Conservation (phyloP, 2,329 filamentous ascomycete genomes). For the Xylariaceae sp. region DNA sequence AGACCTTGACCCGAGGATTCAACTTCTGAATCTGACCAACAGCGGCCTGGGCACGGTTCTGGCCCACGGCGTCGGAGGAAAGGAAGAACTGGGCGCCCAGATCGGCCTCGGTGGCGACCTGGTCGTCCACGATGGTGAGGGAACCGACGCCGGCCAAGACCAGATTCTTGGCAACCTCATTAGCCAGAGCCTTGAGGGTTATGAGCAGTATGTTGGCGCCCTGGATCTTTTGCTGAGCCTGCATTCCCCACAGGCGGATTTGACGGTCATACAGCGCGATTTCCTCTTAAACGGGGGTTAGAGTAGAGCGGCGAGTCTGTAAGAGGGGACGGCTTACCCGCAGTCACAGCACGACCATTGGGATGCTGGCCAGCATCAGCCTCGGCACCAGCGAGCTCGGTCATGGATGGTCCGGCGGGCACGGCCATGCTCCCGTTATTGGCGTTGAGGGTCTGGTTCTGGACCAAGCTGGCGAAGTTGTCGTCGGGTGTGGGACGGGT, state of each 20-base stretch:
- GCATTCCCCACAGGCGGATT: slow-evolving; percentile 93
- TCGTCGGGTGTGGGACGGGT: too few species aligned
- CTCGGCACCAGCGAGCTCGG: slow-evolving; percentile 6
- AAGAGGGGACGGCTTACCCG: slow-evolving; percentile 22
- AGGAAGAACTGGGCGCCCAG: slow-evolving; percentile 80
- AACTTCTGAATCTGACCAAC: slow-evolving; percentile 71
- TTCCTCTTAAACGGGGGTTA: slow-evolving; percentile 55
- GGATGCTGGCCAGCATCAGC: too few species aligned
- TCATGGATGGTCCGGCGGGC: too few species aligned
- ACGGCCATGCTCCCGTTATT: too few species aligned
- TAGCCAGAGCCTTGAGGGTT: slow-evolving; percentile 77
- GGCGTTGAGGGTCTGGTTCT: too few species aligned
- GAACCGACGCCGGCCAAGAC: slow-evolving; percentile 89
- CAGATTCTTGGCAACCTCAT: slow-evolving; percentile 95
- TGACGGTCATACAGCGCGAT: slow-evolving; percentile 96
- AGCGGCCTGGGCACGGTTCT: slow-evolving; percentile 78
- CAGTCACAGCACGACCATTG: slow-evolving; percentile 24
- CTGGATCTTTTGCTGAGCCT: slow-evolving; percentile 88
- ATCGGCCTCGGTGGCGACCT: slow-evolving; percentile 68
- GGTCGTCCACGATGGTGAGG: slow-evolving; percentile 79
- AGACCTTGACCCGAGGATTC: slow-evolving; percentile 79
- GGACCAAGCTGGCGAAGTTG: too few species aligned
- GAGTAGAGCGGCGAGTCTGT: slow-evolving; percentile 1
- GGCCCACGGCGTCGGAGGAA: slow-evolving; percentile 59
- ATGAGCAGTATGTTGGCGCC: slow-evolving; percentile 85